These are phyloP conservation scores for Antrodiella citrinella DNA, from an alignment of 768 basidiomycete genomes.

Conservation along the genomic window DNA sequence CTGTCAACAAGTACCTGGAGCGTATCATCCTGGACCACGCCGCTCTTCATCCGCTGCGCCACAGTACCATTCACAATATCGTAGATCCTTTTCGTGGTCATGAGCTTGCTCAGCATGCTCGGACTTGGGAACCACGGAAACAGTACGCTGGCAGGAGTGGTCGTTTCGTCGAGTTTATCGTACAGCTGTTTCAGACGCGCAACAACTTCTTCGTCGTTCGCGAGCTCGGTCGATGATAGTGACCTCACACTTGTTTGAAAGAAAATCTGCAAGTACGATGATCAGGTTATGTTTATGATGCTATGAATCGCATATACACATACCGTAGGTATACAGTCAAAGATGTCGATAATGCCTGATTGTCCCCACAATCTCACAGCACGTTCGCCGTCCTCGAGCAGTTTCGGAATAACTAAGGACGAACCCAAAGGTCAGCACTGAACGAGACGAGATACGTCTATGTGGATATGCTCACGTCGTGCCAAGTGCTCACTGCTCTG, in stretches of 20 bases:
- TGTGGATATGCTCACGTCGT: slow-evolving; percentile 50
- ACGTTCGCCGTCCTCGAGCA: slow-evolving; percentile 56
- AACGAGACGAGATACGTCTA: no score
- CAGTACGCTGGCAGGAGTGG: slow-evolving; percentile 65
- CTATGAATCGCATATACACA: slow-evolving; percentile 8
- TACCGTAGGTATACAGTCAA: slow-evolving; percentile 49
- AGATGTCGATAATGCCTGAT: slow-evolving; percentile 62
- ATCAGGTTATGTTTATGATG: no score
- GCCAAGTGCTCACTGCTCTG: slow-evolving; percentile 57
- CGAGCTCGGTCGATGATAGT: slow-evolving; percentile 60
- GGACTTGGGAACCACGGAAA: slow-evolving; percentile 72
- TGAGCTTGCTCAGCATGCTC: slow-evolving; percentile 61
- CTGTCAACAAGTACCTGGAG: slow-evolving; percentile 69
- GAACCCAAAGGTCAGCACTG: no score
- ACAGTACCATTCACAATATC: slow-evolving; percentile 56
- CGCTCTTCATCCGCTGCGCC: slow-evolving; percentile 47
- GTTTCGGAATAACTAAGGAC: slow-evolving; percentile 49
- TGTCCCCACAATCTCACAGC: slow-evolving; percentile 59
- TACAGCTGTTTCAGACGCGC: slow-evolving; percentile 56
- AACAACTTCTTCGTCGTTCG: slow-evolving; percentile 55
- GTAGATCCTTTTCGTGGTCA: slow-evolving; percentile 71
- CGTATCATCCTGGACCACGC: slow-evolving; percentile 52
- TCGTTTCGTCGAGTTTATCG: slow-evolving; percentile 59
- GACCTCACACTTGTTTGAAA: slow-evolving; percentile 70
- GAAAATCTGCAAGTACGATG: slow-evolving; percentile 40